Conservation (phyloP, 192 early-diverging fungal genomes). For the Cetraspora pellucida region DNA sequence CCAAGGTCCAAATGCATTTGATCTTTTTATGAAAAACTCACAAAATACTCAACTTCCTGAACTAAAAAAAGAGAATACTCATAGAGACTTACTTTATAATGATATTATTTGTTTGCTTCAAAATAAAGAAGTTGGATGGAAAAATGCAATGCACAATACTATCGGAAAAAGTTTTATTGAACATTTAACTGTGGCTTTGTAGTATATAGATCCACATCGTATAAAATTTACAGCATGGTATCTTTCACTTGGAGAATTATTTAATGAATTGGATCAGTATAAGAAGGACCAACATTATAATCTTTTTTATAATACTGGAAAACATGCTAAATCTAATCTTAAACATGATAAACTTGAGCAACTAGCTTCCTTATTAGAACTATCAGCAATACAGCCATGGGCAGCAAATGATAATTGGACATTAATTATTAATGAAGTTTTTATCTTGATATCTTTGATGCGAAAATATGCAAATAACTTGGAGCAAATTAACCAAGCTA, state of each 20-base stretch:
- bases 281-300: neutral
- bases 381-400: no score
- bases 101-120: neutral
- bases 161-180: neutral
- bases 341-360: no score
- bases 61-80: neutral
- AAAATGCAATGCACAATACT: neutral
- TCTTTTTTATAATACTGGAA: neutral
- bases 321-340: neutral
- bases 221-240: neutral
- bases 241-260: neutral
- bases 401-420: no score
- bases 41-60: neutral
- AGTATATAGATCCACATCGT: neutral
- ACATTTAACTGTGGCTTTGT: neutral
- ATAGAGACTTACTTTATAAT: neutral
- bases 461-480: no score
- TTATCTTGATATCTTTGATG: no score
- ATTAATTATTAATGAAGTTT: no score
- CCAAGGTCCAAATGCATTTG: neutral
- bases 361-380: no score
- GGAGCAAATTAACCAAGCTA: no score
- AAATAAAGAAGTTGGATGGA: neutral
- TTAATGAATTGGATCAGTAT: neutral
- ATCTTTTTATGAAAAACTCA: neutral